phyloP scores from a whole-genome alignment of 108 stramenopile species.

The Epithemia pelagica region DNA sequence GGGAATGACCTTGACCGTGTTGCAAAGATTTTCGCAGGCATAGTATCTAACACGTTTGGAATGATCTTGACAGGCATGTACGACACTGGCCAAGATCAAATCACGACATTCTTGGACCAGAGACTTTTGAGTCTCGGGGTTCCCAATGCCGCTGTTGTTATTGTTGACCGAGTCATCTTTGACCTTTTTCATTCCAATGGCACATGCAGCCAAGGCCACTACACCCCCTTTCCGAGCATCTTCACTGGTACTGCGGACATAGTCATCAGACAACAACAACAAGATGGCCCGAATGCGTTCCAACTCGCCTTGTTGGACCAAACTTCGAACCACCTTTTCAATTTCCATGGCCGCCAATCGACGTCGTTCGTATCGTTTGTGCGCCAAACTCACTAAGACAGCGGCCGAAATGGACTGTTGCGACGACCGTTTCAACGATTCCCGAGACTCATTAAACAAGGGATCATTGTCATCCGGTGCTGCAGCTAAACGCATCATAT shows the following conservation, averaged over 20 bases:
- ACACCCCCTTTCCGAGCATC: slow-evolving; percentile 87
- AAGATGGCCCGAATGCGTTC: slow-evolving; percentile 72
- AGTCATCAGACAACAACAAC: slow-evolving; percentile 76
- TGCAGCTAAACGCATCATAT: slow-evolving; percentile 45
- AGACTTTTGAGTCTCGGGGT: slow-evolving; percentile 10
- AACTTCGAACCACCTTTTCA: slow-evolving; percentile 74
- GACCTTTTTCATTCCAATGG: slow-evolving; percentile 81
- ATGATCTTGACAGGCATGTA: slow-evolving; percentile 87
- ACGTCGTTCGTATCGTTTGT: slow-evolving; percentile 84
- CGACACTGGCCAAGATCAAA: slow-evolving; percentile 80
- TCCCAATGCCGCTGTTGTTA: background rate
- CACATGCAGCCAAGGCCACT: slow-evolving; percentile 80
- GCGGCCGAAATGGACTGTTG: slow-evolving; percentile 79
- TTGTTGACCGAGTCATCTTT: slow-evolving; percentile 15
- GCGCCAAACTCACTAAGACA: slow-evolving; percentile 78
- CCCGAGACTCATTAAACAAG: slow-evolving; percentile 46
- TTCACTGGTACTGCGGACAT: slow-evolving; percentile 74
- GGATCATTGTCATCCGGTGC: slow-evolving; percentile 29
- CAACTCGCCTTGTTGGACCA: slow-evolving; percentile 64
- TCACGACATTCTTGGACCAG: slow-evolving; percentile 41
- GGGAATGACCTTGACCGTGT: slow-evolving; percentile 80
- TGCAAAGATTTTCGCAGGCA: slow-evolving; percentile 80
- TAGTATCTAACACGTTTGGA: slow-evolving; percentile 83
- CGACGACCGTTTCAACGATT: slow-evolving; percentile 62
- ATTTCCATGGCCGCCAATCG: slow-evolving; percentile 87